Conservation (phyloP, 768 basidiomycete genomes). For the Lentinula edodes region DNA sequence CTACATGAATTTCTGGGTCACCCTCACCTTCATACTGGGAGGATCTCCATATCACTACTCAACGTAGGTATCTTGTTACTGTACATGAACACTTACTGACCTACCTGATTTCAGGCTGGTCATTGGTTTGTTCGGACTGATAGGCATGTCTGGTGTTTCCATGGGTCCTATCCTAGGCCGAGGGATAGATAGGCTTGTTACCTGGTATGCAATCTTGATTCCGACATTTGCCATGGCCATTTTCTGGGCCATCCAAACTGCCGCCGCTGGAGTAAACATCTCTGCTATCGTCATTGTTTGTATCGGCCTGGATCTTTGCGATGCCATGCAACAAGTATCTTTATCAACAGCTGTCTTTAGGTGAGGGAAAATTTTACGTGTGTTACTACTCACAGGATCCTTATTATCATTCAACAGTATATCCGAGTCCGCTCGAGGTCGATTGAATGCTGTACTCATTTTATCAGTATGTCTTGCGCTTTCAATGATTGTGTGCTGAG, state of each 20-base stretch:
- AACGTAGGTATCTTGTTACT: slow-evolving; percentile 26
- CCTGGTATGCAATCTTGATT: slow-evolving; percentile 52
- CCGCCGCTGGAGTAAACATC: slow-evolving; percentile 43
- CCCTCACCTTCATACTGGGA: slow-evolving; percentile 55
- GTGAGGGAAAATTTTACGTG: slow-evolving; percentile 34
- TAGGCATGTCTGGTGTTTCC: slow-evolving; percentile 47
- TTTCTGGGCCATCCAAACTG: slow-evolving; percentile 42
- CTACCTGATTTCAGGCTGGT: slow-evolving; percentile 36
- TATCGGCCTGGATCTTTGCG: slow-evolving; percentile 46
- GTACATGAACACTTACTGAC: slow-evolving; percentile 20
- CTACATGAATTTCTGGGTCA: slow-evolving; percentile 37
- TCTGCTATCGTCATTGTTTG: slow-evolving; percentile 46
- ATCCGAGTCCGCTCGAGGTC: slow-evolving; percentile 36
- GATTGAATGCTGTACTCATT: slow-evolving; percentile 72
- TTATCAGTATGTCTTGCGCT: slow-evolving; percentile 36
- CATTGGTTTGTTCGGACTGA: slow-evolving; percentile 55
- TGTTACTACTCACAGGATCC: no score
- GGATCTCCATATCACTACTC: slow-evolving; percentile 53
- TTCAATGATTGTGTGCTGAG: background rate
- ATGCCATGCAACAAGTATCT: slow-evolving; percentile 50
- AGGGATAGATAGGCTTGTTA: slow-evolving; percentile 46
- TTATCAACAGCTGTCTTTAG: slow-evolving; percentile 33
- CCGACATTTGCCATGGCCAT: slow-evolving; percentile 30
- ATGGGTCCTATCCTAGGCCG: slow-evolving; percentile 49
- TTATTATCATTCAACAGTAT: slow-evolving; percentile 25